Base-by-base conservation (phyloP, 495 filamentous ascomycete species). In the Hyaloscypha variabilis region DNA sequence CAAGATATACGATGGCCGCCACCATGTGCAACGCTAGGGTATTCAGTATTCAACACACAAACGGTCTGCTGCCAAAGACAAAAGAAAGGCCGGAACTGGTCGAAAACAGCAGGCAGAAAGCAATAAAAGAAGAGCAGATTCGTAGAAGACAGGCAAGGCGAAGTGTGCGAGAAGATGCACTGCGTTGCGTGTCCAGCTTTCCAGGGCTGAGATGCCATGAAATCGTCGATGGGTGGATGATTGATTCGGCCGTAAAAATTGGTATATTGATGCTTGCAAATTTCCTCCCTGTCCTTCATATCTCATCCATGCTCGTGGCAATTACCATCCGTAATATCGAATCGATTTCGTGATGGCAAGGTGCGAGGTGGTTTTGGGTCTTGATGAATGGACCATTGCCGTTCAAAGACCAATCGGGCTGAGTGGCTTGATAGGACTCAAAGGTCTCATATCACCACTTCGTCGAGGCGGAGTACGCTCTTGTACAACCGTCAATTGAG, bases 381-480 rank as follows among this genome's bases (percentile, higher is more conserved):
- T 42, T 24, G 30, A n/a, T 54, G 11, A 25, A 24, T 34, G 31
- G 31, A 1, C 31, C 1, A 6, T 19, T 13, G 19, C 39, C 39
- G 17, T 26, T 67, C 63, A 83, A 58, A 86, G 81, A 30, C 81
- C 86, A 71, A 93, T 83, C 26, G 90, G 90, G 19, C 89, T 92
- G 52, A 93, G 78, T 29, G 91, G 91, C 69, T 85, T 82, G 65
- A 89, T 85, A 6, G 90, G 90, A 39, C 88, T 90, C n/a, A 94
- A 78, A 6, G 81, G 82, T 28, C 81, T 76, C 55, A 85, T 72
- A 49, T 71, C 69, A n/a, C 50, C 28, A 49, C 56, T 68, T 26
- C 71, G 66, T 46, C 74, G 72, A 30, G 70, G 74, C 13, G 73
- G 69, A 21, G 75, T 73, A 6, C 25, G 72, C 21, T 81, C 77